A percentile compares a stretch with the other conserved stretches of the same genome.
phyloP scores from a whole-genome alignment of 2,329 filamentous ascomycete genomes.

The Botrytis porri region DNA sequence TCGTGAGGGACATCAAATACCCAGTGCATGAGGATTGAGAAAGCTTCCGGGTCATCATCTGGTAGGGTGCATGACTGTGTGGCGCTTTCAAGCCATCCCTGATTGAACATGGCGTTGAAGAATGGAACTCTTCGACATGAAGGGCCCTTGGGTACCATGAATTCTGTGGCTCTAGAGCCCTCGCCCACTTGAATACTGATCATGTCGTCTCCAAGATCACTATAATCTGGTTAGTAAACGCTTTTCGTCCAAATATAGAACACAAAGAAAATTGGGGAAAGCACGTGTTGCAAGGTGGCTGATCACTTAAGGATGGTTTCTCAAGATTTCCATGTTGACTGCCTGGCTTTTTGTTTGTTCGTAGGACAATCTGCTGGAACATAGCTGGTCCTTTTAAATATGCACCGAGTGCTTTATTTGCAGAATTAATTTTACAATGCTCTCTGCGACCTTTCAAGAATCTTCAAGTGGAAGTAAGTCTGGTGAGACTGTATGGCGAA shows the following conservation, averaged over 20 bases:
- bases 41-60: neutral
- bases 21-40: neutral
- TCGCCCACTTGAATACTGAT: neutral
- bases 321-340: fast-evolving
- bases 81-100: neutral
- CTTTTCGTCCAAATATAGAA: neutral
- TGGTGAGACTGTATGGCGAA: neutral
- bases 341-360: neutral
- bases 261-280: neutral
- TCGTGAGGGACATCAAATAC: neutral
- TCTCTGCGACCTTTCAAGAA: neutral
- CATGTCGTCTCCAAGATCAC: neutral
- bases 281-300: too few species aligned
- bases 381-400: neutral
- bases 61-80: neutral
- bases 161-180: neutral
- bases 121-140: neutral
- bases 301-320: too few species aligned
- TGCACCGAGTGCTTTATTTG: fast-evolving
- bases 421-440: neutral
- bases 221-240: neutral
- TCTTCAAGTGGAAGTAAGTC: neutral
- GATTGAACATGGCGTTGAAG: neutral
- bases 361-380: neutral
- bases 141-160: neutral